Conservation (phyloP, 192 early-diverging fungal genomes). For the Coemansia erecta region DNA sequence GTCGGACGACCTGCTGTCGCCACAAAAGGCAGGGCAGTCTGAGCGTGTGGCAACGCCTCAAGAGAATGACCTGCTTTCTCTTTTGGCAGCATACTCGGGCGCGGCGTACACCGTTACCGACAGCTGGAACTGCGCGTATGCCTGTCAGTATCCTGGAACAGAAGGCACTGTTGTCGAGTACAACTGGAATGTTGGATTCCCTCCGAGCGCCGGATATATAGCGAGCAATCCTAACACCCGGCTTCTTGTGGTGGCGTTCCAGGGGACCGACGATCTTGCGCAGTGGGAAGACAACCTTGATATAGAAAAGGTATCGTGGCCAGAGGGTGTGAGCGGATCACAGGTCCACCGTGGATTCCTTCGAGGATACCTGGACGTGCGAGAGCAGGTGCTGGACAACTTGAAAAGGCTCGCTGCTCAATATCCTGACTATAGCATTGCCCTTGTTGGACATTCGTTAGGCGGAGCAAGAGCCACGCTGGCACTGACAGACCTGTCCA, state of each 20-base stretch:
- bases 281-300: conserved; percentile 44
- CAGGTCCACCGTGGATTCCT: conserved; percentile 48
- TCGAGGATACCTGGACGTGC: conserved; percentile 28
- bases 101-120: conserved; percentile 42
- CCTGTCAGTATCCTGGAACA: conserved; percentile 41
- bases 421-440: conserved; percentile 39
- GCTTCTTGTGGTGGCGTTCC: conserved; percentile 38
- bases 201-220: conserved; percentile 39
- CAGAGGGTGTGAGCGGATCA: conserved; percentile 19
- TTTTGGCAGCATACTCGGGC: conserved; percentile 43
- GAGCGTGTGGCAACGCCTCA: conserved; percentile 1
- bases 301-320: conserved; percentile 26
- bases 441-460: conserved; percentile 44
- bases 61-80: conserved; percentile 15
- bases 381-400: conserved; percentile 11
- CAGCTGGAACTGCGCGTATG: conserved; percentile 35
- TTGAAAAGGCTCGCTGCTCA: conserved; percentile 11
- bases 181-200: conserved; percentile 29
- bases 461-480: conserved; percentile 46
- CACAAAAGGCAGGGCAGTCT: not conserved
- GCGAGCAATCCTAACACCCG: conserved; percentile 30
- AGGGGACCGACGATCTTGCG: conserved; percentile 32
- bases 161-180: conserved; percentile 39
- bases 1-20: not conserved
- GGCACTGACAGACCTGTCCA: conserved; percentile 27